Conservation (phyloP, 768 basidiomycete genomes). For the Pisolithus microcarpus region DNA sequence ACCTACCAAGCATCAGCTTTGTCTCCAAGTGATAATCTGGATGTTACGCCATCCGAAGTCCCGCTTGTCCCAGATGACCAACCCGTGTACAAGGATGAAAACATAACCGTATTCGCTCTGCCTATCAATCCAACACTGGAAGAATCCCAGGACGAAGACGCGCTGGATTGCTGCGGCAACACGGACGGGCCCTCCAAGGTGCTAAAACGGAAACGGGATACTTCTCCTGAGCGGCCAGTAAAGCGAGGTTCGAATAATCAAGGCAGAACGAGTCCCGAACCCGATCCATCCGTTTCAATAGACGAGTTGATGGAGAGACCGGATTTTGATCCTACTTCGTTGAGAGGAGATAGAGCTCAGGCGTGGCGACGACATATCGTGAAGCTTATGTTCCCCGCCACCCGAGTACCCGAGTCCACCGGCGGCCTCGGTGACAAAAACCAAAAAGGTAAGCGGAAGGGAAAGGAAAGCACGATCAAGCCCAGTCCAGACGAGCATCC, state of each 20-base stretch:
- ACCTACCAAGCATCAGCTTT: neutral
- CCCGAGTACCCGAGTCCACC: conserved; percentile 11
- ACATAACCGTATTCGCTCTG: conserved; percentile 58
- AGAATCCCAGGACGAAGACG: neutral
- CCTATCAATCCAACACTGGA: conserved; percentile 29
- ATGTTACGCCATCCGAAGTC: conserved; percentile 40
- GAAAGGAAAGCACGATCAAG: conserved; percentile 2
- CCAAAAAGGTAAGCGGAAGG: conserved; percentile 9
- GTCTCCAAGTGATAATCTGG: conserved; percentile 41
- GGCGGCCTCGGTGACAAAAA: conserved; percentile 5
- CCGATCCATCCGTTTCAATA: conserved; percentile 3
- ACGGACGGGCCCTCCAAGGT: neutral
- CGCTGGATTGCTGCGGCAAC: neutral
- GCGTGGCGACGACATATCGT: conserved; percentile 50
- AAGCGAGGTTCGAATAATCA: conserved; percentile 24
- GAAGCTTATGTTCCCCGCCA: conserved; percentile 55
- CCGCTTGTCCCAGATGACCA: conserved; percentile 23
- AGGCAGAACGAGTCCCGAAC: neutral
- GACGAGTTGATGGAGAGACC: conserved; percentile 17
- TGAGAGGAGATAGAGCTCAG: conserved; percentile 41
- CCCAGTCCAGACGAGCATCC: conserved; percentile 1
- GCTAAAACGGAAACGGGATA: conserved; percentile 40
- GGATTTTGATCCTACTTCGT: conserved; percentile 22
- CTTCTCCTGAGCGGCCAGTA: conserved; percentile 31
- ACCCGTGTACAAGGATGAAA: conserved; percentile 55